A percentile compares a stretch with the other conserved stretches of the same genome.
Evolutionary conservation across 2,329 filamentous ascomycete genomes (phyloP).

Genomic region (Xylariaceae sp.): DNA sequence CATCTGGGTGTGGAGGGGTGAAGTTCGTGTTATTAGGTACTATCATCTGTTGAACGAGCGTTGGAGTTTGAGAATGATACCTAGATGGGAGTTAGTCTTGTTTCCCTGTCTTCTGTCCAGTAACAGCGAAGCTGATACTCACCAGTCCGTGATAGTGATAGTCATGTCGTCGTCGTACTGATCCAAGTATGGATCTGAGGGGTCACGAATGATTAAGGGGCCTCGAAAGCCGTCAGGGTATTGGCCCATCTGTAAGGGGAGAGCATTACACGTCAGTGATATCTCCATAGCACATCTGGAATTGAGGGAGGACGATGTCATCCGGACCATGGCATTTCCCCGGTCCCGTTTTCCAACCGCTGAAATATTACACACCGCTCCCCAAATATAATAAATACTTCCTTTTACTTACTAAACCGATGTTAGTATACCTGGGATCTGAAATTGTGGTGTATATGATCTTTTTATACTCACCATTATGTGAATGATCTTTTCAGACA

Average conservation of each 20-base stretch:
- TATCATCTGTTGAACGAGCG: constrained; percentile 39
- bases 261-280: too few species aligned
- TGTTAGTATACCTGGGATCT: too few species aligned
- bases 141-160: constrained; percentile 56
- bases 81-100: constrained; percentile 31
- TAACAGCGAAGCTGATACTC: constrained; percentile 26
- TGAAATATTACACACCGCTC: too few species aligned
- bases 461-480: too few species aligned
- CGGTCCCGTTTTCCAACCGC: too few species aligned
- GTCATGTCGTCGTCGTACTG: constrained; percentile 57
- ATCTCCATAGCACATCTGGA: too few species aligned
- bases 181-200: constrained; percentile 47
- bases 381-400: too few species aligned
- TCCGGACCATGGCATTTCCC: too few species aligned
- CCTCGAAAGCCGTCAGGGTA: constrained; percentile 66
- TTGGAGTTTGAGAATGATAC: constrained; percentile 40
- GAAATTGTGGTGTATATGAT: too few species aligned
- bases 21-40: constrained; percentile 37
- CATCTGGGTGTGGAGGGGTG: constrained; percentile 39
- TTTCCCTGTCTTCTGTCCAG: constrained; percentile 34
- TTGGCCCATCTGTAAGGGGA: too few species aligned
- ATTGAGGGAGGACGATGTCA: too few species aligned
- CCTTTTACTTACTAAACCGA: too few species aligned
- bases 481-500: constrained; percentile 50
- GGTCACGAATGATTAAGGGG: constrained; percentile 57